phyloP scores from a whole-genome alignment of 208 protist species.

The Trypanosoma theileri region DNA sequence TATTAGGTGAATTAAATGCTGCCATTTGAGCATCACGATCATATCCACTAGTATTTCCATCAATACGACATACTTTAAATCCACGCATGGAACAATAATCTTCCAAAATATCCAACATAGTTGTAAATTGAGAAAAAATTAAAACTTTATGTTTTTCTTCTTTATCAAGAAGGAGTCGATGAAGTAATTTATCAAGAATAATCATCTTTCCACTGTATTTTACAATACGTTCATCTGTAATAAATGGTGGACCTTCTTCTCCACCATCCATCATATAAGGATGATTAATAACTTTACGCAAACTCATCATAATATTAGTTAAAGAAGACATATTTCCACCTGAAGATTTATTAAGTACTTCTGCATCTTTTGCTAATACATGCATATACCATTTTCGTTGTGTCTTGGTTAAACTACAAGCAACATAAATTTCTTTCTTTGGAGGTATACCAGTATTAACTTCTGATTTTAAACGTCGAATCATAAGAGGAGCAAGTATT shows the following conservation, averaged over 20 bases:
- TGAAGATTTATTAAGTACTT: conserved; percentile 90
- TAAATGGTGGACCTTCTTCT: conserved; percentile 89
- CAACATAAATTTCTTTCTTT: conserved; percentile 98
- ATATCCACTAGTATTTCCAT: conserved; percentile 88
- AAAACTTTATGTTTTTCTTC: conserved; percentile 93
- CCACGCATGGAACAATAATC: conserved; percentile 87
- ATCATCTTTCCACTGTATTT: conserved; percentile 94
- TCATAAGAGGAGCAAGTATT: conserved; percentile 95
- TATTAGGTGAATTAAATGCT: conserved; percentile 90
- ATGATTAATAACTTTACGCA: conserved; percentile 95
- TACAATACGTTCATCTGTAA: conserved; percentile 91
- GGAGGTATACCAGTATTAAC: conserved; percentile 96
- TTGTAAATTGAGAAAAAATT: conserved; percentile 98
- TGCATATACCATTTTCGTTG: conserved; percentile 96
- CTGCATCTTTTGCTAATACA: conserved; percentile 94
- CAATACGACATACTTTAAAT: conserved; percentile 87
- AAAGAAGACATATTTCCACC: conserved; percentile 56
- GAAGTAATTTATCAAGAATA: conserved; percentile 94
- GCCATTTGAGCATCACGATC: conserved; percentile 93
- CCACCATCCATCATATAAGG: conserved; percentile 95
- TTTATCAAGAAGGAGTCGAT: conserved; percentile 63
- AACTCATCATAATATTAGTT: conserved; percentile 87
- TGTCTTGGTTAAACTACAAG: conserved; percentile 91
- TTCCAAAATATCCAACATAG: conserved; percentile 91
- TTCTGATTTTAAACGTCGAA: conserved; percentile 96